A percentile compares a stretch with the other conserved stretches of the same genome.
Conservation (phyloP, 306 rosid species). For the Sophora flavescens region DNA sequence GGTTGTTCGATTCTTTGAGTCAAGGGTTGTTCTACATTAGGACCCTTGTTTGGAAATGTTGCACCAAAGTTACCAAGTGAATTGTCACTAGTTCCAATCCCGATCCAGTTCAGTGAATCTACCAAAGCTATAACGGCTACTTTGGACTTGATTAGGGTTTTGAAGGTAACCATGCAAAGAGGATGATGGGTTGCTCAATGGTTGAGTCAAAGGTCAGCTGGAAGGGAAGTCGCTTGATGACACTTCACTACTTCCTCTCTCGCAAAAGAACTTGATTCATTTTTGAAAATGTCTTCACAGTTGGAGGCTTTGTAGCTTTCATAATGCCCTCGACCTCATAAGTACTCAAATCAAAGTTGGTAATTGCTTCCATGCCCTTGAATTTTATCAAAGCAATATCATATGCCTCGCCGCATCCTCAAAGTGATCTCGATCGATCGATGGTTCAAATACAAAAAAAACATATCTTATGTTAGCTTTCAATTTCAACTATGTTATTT, state of each 20-base stretch:
- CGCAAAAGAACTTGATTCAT: background rate
- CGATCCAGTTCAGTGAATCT: too few species aligned
- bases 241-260: background rate
- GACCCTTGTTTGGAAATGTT: background rate
- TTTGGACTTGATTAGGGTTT: background rate
- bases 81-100: background rate
- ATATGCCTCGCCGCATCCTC: constrained; percentile 42
- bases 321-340: constrained; percentile 1
- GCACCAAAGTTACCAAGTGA: background rate
- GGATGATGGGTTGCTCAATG: background rate
- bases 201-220: too few species aligned
- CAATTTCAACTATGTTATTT: background rate
- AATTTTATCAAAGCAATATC: constrained; percentile 14
- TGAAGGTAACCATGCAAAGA: background rate
- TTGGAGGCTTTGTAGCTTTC: background rate
- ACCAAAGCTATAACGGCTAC: background rate
- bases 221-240: background rate
- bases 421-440: background rate
- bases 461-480: background rate
- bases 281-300: background rate
- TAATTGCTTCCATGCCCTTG: constrained; percentile 22
- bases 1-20: background rate
- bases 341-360: constrained; percentile 17
- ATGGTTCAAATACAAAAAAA: constrained; percentile 11
- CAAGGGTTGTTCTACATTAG: too few species aligned